Conservation (phyloP, 306 rosid species). For the Carpinus fangiana region DNA sequence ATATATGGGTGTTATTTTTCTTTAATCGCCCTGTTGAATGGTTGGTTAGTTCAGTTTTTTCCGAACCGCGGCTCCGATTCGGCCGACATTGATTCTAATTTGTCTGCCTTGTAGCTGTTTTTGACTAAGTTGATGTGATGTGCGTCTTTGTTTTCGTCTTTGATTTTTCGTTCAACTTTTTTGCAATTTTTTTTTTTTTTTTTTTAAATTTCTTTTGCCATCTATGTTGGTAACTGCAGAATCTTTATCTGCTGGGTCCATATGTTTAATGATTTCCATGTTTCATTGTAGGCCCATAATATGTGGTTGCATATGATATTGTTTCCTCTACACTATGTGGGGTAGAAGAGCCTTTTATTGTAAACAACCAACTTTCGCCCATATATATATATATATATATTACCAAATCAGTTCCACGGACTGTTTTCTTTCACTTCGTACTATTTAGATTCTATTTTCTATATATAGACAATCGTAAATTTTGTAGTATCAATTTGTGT, state of each 20-base stretch:
- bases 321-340: slow-evolving; percentile 46
- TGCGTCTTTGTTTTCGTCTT: slow-evolving; percentile 43
- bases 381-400: background rate
- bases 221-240: no score
- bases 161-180: slow-evolving; percentile 44
- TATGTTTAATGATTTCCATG: slow-evolving; percentile 48
- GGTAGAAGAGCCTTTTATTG: slow-evolving; percentile 41
- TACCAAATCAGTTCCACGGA: slow-evolving; percentile 17
- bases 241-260: slow-evolving; percentile 55
- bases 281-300: slow-evolving; percentile 56
- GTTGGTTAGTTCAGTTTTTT: slow-evolving; percentile 47
- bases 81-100: slow-evolving; percentile 42
- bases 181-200: no score
- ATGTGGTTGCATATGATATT: slow-evolving; percentile 53
- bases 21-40: slow-evolving; percentile 30
- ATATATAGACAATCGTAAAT: background rate
- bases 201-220: no score
- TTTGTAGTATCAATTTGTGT: slow-evolving; percentile 8
- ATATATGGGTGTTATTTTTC: slow-evolving; percentile 12
- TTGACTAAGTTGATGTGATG: slow-evolving; percentile 68
- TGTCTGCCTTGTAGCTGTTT: slow-evolving; percentile 38
- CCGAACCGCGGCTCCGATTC: slow-evolving; percentile 32
- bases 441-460: background rate
- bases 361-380: slow-evolving; percentile 29
- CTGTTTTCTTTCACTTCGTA: background rate